Conservation (phyloP, 371 early-diverging fungal species). For the Mortierella sp. region DNA sequence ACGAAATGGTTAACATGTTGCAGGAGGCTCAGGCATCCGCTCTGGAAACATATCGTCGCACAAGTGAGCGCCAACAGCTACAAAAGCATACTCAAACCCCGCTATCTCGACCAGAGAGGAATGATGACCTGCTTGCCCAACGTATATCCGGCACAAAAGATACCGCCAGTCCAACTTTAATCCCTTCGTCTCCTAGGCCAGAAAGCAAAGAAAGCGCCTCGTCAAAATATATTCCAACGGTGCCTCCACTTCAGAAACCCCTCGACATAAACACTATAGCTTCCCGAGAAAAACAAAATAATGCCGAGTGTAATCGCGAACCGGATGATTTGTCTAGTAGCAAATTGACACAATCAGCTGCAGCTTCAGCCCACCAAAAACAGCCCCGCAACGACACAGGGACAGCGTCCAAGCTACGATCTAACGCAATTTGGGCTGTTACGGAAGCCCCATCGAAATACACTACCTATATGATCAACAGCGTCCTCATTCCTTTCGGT, state of each 20-base stretch:
- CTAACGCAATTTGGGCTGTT: slow-evolving; percentile 16
- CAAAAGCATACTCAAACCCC: slow-evolving; percentile 4
- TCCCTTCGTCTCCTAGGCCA: neutral
- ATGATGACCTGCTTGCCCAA: slow-evolving; percentile 22
- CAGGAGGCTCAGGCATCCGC: slow-evolving; percentile 49
- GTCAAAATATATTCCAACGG: slow-evolving; percentile 19
- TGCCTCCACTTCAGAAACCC: slow-evolving; percentile 28
- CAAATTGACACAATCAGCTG: neutral
- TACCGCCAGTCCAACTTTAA: neutral
- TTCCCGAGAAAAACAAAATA: neutral
- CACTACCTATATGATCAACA: slow-evolving; percentile 35
- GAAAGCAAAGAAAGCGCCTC: neutral
- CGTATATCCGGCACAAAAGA: slow-evolving; percentile 12
- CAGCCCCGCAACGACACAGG: neutral
- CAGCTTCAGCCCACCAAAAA: neutral
- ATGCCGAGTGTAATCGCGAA: neutral
- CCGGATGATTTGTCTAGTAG: neutral
- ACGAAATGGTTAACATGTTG: slow-evolving; percentile 50
- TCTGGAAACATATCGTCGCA: slow-evolving; percentile 13
- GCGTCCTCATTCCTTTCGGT: slow-evolving; percentile 33
- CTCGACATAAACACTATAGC: neutral
- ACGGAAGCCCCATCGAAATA: slow-evolving; percentile 32
- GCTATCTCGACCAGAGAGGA: slow-evolving; percentile 26
- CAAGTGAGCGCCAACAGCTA: neutral
- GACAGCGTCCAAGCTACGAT: slow-evolving; percentile 5